Conservation (phyloP, 306 rosid genomes). For the Citrullus mucosospermus region DNA sequence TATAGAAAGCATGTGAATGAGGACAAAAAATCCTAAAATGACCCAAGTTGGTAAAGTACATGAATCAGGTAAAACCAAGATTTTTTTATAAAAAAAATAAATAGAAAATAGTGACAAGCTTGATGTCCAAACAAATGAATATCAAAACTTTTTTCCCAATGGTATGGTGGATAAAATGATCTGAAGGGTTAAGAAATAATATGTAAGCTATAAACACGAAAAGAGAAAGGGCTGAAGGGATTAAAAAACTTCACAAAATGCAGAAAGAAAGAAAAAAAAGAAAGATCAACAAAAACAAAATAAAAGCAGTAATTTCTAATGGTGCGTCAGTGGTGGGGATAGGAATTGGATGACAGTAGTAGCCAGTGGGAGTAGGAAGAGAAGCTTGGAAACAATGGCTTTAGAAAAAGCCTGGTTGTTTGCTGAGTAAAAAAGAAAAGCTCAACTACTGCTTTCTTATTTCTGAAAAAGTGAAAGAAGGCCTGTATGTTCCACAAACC, state of each 20-base stretch:
- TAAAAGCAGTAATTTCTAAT: not conserved
- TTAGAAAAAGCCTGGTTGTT: constrained; percentile 7
- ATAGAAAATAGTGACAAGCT: too few species aligned
- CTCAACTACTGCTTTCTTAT: not conserved
- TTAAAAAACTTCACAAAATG: not conserved
- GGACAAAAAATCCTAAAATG: too few species aligned
- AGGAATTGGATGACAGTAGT: not conserved
- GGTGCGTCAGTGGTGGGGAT: not conserved
- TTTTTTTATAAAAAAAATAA: too few species aligned
- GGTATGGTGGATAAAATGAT: not conserved
- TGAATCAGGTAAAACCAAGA: too few species aligned
- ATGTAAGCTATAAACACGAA: not conserved
- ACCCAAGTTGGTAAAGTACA: too few species aligned
- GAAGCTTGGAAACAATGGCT: constrained; percentile 6
- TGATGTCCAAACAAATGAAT: not conserved
- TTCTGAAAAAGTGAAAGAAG: constrained; percentile 6
- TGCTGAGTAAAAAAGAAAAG: not conserved
- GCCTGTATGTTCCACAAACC: not conserved
- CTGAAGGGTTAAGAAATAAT: not conserved
- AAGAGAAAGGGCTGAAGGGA: not conserved
- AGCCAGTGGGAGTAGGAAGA: constrained; percentile 1
- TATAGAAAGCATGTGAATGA: too few species aligned
- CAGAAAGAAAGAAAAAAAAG: not conserved
- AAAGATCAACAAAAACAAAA: not conserved
- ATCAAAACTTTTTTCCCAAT: not conserved